Evolutionary conservation across 1,284 basidiomycete species (phyloP).

Genomic region (Leccinum brunneo-olivaceum): DNA sequence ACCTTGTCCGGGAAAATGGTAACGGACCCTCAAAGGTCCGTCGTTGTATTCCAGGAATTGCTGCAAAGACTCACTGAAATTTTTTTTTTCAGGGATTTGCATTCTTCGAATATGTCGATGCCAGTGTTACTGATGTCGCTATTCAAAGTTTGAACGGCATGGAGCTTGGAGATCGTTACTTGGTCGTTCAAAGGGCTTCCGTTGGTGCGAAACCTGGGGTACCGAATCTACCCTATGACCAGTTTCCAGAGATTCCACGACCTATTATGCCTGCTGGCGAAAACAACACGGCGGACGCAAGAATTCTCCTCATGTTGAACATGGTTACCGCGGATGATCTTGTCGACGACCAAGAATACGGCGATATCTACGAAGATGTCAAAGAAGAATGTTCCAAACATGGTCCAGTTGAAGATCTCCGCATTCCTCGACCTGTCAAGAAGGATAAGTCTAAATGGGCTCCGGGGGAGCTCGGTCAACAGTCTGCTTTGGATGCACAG

Average conservation of each 20-base stretch:
- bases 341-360: slow-evolving; percentile 85
- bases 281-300: slow-evolving; percentile 51
- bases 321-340: slow-evolving; percentile 97
- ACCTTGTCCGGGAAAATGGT: slow-evolving; percentile 91
- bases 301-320: slow-evolving; percentile 95
- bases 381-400: slow-evolving; percentile 87
- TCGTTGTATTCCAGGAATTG: not conserved
- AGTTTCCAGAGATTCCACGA: slow-evolving; percentile 69
- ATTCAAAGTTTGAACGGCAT: slow-evolving; percentile 96
- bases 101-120: slow-evolving; percentile 97
- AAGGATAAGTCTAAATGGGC: slow-evolving; percentile 80
- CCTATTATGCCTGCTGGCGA: slow-evolving; percentile 80
- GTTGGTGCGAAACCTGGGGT: slow-evolving; percentile 77
- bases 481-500: slow-evolving; percentile 59
- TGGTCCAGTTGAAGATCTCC: slow-evolving; percentile 78
- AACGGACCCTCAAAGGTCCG: slow-evolving; percentile 83
- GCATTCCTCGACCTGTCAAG: slow-evolving; percentile 83
- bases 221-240: slow-evolving; percentile 60
- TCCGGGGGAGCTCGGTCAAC: slow-evolving; percentile 52
- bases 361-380: slow-evolving; percentile 91
- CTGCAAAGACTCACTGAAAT: slow-evolving; percentile 14
- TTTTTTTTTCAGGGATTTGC: slow-evolving; percentile 80
- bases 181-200: slow-evolving; percentile 96
- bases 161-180: slow-evolving; percentile 93
- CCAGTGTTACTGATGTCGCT: slow-evolving; percentile 85